phyloP scores from a whole-genome alignment of 495 filamentous ascomycete genomes.

The Aspergillus funiculosus region DNA sequence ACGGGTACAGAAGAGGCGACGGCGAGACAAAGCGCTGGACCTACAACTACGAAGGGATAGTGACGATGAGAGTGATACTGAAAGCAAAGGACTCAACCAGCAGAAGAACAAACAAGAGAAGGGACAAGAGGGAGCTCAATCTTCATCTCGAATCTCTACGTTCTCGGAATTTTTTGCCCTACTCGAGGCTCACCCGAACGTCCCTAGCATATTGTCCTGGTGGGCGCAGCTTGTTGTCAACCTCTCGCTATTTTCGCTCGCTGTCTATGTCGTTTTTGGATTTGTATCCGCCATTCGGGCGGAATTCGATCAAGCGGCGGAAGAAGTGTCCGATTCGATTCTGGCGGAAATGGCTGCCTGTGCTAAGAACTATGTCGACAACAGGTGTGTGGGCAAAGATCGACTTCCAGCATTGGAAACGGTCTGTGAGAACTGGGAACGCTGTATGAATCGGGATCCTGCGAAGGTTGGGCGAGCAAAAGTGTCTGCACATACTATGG shows the following conservation, averaged over 20 bases:
- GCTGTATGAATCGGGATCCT: conserved; percentile 77
- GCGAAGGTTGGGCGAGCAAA: conserved; percentile 58
- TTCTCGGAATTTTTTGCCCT: conserved; percentile 58
- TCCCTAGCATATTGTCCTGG: conserved; percentile 80
- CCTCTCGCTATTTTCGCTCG: conserved; percentile 57
- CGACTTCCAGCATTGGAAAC: conserved; percentile 67
- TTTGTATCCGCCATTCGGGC: conserved; percentile 64
- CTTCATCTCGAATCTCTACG: conserved; percentile 30
- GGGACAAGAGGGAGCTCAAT: conserved; percentile 5
- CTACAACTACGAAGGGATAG: conserved; percentile 39
- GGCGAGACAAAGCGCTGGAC: conserved; percentile 42
- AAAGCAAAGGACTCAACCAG: conserved; percentile 32
- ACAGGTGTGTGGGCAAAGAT: conserved; percentile 57
- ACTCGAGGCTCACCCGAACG: conserved; percentile 70
- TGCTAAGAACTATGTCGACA: conserved; percentile 60
- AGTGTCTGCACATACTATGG: conserved; percentile 71
- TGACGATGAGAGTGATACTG: conserved; percentile 48
- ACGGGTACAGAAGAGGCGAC: conserved; percentile 50
- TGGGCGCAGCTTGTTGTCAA: conserved; percentile 83
- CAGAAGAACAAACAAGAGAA: conserved; percentile 16
- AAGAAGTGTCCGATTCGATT: conserved; percentile 57
- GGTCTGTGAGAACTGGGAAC: conserved; percentile 71
- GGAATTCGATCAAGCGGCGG: conserved; percentile 68
- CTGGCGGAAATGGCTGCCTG: conserved; percentile 68
- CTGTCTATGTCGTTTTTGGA: conserved; percentile 64